Percentiles rank a stretch among this genome's conserved stretches.
These are phyloP conservation scores for Gossypium sturtianum DNA, from an alignment of 345 rosid genomes.

Conservation along the genomic window DNA sequence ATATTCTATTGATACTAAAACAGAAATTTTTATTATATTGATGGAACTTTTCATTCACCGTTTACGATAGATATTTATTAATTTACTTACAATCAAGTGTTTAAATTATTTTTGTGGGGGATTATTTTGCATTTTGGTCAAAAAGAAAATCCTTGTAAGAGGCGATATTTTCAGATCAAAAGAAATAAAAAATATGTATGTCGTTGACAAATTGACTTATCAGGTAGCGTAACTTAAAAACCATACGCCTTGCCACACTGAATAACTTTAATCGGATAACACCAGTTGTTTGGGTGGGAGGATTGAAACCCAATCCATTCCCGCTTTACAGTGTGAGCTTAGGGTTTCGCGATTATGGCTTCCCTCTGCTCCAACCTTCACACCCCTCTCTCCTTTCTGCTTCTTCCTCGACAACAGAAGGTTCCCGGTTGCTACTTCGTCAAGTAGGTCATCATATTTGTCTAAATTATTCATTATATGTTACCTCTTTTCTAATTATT, in stretches of 20 bases:
- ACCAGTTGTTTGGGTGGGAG: background rate
- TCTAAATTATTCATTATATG: background rate
- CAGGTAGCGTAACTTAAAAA: background rate
- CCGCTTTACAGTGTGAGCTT: conserved; percentile 2
- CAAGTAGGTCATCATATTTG: conserved; percentile 13
- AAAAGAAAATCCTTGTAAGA: too few species aligned
- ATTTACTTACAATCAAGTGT: too few species aligned
- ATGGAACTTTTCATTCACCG: rapidly evolving
- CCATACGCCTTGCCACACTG: background rate
- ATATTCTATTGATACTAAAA: too few species aligned
- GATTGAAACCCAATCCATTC: background rate
- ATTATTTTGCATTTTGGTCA: too few species aligned
- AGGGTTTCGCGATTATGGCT: conserved; percentile 21
- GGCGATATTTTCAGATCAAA: too few species aligned
- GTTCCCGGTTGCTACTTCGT: conserved; percentile 11
- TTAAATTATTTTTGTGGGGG: too few species aligned
- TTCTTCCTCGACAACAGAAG: conserved; percentile 18
- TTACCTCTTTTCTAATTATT: background rate
- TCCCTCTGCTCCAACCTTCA: conserved; percentile 33
- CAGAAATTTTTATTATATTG: rapidly evolving
- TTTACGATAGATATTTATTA: too few species aligned
- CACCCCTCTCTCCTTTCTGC: conserved; percentile 8
- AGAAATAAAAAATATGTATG: too few species aligned
- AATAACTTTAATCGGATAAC: conserved; percentile 1
- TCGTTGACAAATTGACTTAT: background rate